Evolutionary conservation across 257 asterid genomes (phyloP).

Genomic region (Solanum pennellii): DNA sequence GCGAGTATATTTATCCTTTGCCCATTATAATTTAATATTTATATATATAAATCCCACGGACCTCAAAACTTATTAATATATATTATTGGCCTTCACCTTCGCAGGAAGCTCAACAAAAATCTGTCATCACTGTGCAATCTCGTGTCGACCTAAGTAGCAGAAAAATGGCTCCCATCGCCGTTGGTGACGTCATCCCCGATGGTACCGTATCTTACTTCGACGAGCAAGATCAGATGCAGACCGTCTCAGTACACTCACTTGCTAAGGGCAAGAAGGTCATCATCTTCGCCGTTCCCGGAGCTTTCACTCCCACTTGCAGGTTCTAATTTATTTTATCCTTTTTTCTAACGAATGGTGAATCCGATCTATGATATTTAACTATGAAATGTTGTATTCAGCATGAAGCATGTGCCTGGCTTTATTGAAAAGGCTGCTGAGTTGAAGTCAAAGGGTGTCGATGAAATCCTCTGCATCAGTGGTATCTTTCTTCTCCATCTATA

Average conservation of each 20-base stretch:
- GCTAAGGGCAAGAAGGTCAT: constrained; percentile 68
- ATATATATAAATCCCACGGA: too few species aligned
- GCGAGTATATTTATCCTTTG: too few species aligned
- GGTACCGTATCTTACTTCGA: constrained; percentile 64
- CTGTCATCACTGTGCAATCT: not conserved
- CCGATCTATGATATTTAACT: not conserved
- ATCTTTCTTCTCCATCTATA: not conserved
- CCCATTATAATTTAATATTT: too few species aligned
- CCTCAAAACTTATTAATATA: too few species aligned
- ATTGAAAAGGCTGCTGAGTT: constrained; percentile 72
- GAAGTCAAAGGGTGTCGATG: constrained; percentile 71
- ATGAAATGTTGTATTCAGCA: constrained; percentile 19
- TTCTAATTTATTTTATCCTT: not conserved
- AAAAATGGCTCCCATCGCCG: constrained; percentile 63
- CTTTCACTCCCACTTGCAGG: constrained; percentile 97
- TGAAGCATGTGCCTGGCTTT: constrained; percentile 92
- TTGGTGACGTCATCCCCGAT: constrained; percentile 61
- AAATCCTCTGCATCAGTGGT: constrained; percentile 63
- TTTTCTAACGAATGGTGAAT: not conserved
- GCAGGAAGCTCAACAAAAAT: not conserved
- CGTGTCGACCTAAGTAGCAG: not conserved
- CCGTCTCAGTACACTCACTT: constrained; percentile 58
- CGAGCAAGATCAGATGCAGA: constrained; percentile 61
- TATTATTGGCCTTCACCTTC: not conserved
- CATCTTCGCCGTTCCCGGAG: constrained; percentile 85